phyloP scores from a whole-genome alignment of 768 basidiomycete genomes.

The Mycena haematopus region DNA sequence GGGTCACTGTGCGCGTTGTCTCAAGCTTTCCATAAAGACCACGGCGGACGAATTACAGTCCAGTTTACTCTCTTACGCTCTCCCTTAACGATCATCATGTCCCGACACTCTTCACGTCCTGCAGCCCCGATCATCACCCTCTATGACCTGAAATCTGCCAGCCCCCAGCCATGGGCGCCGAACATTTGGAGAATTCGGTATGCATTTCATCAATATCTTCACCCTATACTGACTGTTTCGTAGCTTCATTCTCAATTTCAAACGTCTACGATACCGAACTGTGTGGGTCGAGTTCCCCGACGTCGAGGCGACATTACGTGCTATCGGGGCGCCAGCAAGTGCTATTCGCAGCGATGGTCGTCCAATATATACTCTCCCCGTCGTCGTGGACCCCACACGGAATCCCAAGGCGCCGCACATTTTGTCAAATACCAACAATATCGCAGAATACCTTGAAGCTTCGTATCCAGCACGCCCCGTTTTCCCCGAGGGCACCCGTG shows the following conservation, averaged over 20 bases:
- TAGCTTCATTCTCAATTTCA: slow-evolving; percentile 62
- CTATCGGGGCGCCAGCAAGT: slow-evolving; percentile 66
- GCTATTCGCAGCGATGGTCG: slow-evolving; percentile 59
- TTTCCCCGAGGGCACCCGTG: slow-evolving; percentile 75
- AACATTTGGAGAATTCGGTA: slow-evolving; percentile 57
- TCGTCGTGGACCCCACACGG: slow-evolving; percentile 52
- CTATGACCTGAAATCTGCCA: slow-evolving; percentile 29
- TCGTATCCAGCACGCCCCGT: slow-evolving; percentile 74
- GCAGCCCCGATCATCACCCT: slow-evolving; percentile 27
- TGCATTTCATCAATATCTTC: slow-evolving; percentile 35
- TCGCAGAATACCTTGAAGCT: slow-evolving; percentile 76
- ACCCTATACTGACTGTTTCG: background rate
- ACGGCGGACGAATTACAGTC: background rate
- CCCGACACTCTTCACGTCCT: slow-evolving; percentile 24
- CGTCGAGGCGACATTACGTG: slow-evolving; percentile 64
- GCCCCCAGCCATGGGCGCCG: slow-evolving; percentile 29
- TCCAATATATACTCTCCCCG: slow-evolving; percentile 72
- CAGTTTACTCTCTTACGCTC: slow-evolving; percentile 13
- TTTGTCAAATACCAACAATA: slow-evolving; percentile 55
- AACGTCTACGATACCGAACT: slow-evolving; percentile 73
- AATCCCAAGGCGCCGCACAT: slow-evolving; percentile 42
- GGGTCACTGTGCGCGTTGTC: slow-evolving; percentile 2
- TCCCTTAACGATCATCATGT: slow-evolving; percentile 21
- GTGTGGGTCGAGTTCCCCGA: slow-evolving; percentile 76
- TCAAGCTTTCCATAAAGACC: slow-evolving; percentile 7